phyloP scores from a whole-genome alignment of 176 grass and related monocot genomes.

The Eremochloa ophiuroides region DNA sequence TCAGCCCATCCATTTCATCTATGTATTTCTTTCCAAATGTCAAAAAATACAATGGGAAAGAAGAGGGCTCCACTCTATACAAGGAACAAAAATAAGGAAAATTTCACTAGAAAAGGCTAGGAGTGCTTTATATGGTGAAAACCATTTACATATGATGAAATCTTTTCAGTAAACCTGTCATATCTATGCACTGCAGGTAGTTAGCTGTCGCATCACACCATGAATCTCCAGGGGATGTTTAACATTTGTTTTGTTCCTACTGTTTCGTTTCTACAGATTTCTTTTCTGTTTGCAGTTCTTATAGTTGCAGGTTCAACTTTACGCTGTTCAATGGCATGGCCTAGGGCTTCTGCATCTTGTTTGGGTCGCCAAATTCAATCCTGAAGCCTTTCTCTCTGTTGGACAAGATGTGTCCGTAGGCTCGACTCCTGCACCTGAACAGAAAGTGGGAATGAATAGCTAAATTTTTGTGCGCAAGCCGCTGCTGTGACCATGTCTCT shows the following conservation, averaged over 20 bases:
- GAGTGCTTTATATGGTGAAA: constrained; percentile 26
- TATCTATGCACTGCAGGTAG: constrained; percentile 39
- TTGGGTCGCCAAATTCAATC: constrained; percentile 5
- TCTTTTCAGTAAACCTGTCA: constrained; percentile 41
- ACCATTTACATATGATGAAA: constrained; percentile 48
- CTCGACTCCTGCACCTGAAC: constrained; percentile 75
- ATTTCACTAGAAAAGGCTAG: background rate
- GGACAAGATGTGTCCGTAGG: constrained; percentile 66
- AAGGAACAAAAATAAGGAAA: background rate
- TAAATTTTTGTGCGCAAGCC: constrained; percentile 21
- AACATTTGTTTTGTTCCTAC: constrained; percentile 22
- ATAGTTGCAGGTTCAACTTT: constrained; percentile 22
- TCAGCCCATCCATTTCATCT: constrained; percentile 29
- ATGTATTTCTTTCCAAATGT: constrained; percentile 39
- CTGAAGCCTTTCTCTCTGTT: constrained; percentile 37
- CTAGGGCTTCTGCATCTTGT: background rate
- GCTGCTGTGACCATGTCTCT: background rate
- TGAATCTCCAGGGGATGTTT: constrained; percentile 52
- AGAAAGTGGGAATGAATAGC: constrained; percentile 12
- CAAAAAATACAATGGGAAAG: constrained; percentile 67
- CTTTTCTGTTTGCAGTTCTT: constrained; percentile 22
- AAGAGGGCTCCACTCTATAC: constrained; percentile 14
- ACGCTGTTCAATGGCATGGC: constrained; percentile 18
- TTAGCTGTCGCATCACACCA: constrained; percentile 54
- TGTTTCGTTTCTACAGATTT: constrained; percentile 22